These are phyloP conservation scores for Ambrosiella cleistominuta DNA, from an alignment of 2,329 filamentous ascomycete genomes.

Conservation along the genomic window DNA sequence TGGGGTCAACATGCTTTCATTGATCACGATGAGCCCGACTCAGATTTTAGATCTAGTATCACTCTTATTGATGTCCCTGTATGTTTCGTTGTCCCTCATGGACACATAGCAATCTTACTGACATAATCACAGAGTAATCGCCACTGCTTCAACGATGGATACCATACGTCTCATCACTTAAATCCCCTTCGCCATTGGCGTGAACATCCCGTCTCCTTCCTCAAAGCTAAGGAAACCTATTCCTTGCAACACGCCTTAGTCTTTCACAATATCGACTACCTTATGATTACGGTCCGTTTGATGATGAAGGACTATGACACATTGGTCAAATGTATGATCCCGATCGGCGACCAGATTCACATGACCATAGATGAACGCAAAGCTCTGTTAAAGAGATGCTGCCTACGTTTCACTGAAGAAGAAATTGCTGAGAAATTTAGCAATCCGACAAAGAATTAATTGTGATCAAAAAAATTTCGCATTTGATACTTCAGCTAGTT, in stretches of 20 bases:
- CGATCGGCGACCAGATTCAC: conserved; percentile 52
- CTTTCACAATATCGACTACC: conserved; percentile 66
- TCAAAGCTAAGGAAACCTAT: conserved; percentile 52
- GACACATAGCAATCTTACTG: conserved; percentile 5
- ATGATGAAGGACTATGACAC: conserved; percentile 54
- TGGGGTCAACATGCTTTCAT: conserved; percentile 76
- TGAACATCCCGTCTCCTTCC: conserved; percentile 57
- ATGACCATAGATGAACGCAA: conserved; percentile 48
- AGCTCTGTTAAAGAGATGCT: conserved; percentile 45
- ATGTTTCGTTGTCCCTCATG: conserved; percentile 21
- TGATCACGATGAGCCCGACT: conserved; percentile 55
- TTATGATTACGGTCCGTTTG: conserved; percentile 54
- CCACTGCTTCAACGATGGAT: conserved; percentile 68
- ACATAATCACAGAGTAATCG: conserved; percentile 46
- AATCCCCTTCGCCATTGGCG: conserved; percentile 68
- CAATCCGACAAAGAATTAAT: neutral
- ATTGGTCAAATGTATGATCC: conserved; percentile 53
- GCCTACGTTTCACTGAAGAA: conserved; percentile 45
- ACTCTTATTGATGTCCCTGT: conserved; percentile 64
- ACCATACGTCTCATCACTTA: conserved; percentile 66
- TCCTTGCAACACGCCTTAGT: conserved; percentile 50
- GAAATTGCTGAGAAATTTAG: conserved; percentile 43
- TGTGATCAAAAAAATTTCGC: no score
- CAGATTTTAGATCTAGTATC: conserved; percentile 62
- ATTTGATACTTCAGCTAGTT: no score